Conservation (phyloP, 768 basidiomycete species). For the Coprinopsis marcescibilis region DNA sequence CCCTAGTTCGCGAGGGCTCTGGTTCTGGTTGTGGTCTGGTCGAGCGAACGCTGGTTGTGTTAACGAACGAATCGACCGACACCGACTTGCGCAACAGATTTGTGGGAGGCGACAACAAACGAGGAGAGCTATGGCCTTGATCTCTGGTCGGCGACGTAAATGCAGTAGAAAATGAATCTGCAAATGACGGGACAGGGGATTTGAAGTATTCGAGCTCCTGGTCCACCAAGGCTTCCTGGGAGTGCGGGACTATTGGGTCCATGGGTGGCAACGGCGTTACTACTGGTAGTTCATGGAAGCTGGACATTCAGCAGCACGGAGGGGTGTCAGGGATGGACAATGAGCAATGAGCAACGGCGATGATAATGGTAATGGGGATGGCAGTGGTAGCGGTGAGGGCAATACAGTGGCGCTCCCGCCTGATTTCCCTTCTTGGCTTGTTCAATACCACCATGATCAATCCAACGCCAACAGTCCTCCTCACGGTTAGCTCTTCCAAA, state of each 20-base stretch:
- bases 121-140: slow-evolving; percentile 16
- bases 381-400: slow-evolving; percentile 6
- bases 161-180: slow-evolving; percentile 40
- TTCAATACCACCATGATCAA: slow-evolving; percentile 7
- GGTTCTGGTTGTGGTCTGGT: slow-evolving; percentile 32
- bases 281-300: slow-evolving; percentile 16
- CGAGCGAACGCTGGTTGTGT: slow-evolving; percentile 32
- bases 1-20: slow-evolving; percentile 24
- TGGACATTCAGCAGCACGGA: slow-evolving; percentile 14
- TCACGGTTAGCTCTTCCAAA: slow-evolving; percentile 29
- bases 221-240: slow-evolving; percentile 12
- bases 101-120: slow-evolving; percentile 22
- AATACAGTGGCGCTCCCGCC: slow-evolving; percentile 6
- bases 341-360: slow-evolving; percentile 7
- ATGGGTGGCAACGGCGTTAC: slow-evolving; percentile 22
- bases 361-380: too few species aligned
- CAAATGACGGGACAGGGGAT: slow-evolving; percentile 30
- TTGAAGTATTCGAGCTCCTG: slow-evolving; percentile 14
- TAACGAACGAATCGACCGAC: slow-evolving; percentile 72
- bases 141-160: slow-evolving; percentile 31
- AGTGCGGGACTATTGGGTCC: slow-evolving; percentile 8
- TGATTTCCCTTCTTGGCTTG: slow-evolving; percentile 8
- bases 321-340: slow-evolving; percentile 5
- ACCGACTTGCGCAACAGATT: slow-evolving; percentile 62
- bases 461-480: slow-evolving; percentile 29